These are phyloP conservation scores for Aspergillus sclerotialis DNA, from an alignment of 2,329 filamentous ascomycete genomes.

Conservation along the genomic window DNA sequence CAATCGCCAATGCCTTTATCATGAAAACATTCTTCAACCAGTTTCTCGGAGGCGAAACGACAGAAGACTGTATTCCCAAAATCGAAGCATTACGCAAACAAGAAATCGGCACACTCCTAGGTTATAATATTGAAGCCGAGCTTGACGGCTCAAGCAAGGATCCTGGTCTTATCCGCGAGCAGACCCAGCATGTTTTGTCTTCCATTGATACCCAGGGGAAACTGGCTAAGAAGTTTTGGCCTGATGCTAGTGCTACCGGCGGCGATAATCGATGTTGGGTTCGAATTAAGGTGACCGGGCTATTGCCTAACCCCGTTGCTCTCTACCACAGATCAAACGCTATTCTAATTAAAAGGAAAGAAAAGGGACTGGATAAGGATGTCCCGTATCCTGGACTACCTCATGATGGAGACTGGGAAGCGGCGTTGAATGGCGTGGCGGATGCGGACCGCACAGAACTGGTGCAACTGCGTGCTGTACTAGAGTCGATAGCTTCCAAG, in stretches of 20 bases:
- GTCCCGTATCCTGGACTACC: not conserved
- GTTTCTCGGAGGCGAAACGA: not conserved
- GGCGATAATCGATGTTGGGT: conserved; percentile 6
- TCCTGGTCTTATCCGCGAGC: not conserved
- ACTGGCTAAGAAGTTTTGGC: conserved; percentile 2
- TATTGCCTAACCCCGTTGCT: conserved; percentile 1
- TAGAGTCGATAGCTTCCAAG: not conserved
- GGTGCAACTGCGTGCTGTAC: not conserved
- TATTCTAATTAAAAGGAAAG: not conserved
- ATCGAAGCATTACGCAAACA: not conserved
- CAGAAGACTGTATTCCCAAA: not conserved
- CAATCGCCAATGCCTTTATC: not conserved
- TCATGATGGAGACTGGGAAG: not conserved
- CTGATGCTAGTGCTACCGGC: not conserved
- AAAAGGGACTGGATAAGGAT: not conserved
- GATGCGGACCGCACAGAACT: not conserved
- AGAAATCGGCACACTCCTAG: not conserved
- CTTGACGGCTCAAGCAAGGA: conserved; percentile 4
- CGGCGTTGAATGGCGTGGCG: not conserved
- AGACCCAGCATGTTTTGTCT: conserved; percentile 1
- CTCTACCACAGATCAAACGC: conserved; percentile 4
- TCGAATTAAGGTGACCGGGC: conserved; percentile 4
- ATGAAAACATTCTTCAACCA: not conserved
- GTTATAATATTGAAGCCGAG: conserved; percentile 5
- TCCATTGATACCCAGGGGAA: conserved; percentile 2